phyloP scores from a whole-genome alignment of 2,329 filamentous ascomycete genomes.

The Ophiostoma piceae region DNA sequence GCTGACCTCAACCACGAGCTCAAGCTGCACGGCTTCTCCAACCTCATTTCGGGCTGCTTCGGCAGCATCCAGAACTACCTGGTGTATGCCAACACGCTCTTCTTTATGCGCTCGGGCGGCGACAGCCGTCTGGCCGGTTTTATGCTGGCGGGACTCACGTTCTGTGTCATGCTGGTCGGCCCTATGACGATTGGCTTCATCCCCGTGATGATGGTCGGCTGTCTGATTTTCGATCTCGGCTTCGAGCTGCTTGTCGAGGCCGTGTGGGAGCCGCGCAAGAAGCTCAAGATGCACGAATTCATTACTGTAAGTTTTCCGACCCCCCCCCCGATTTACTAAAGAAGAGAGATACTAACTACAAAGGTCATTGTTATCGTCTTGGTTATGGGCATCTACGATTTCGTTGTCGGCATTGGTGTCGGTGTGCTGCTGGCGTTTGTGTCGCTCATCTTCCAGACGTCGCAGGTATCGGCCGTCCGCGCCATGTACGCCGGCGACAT shows the following conservation, averaged over 20 bases:
- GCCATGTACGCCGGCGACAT: constrained; percentile 86
- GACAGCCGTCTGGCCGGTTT: constrained; percentile 80
- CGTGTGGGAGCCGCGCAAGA: constrained; percentile 80
- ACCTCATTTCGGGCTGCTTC: constrained; percentile 76
- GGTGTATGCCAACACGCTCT: constrained; percentile 94
- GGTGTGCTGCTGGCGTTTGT: constrained; percentile 89
- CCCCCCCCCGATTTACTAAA: neutral
- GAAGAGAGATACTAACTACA: neutral
- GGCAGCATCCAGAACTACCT: constrained; percentile 96
- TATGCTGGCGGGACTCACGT: constrained; percentile 74
- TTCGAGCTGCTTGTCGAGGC: constrained; percentile 89
- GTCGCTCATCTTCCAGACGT: constrained; percentile 86
- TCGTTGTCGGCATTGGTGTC: constrained; percentile 87
- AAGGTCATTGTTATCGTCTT: constrained; percentile 67
- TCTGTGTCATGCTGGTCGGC: constrained; percentile 76
- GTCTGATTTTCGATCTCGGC: constrained; percentile 88
- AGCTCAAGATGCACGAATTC: constrained; percentile 81
- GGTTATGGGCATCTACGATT: constrained; percentile 95
- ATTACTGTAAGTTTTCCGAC: constrained; percentile 60
- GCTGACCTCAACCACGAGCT: constrained; percentile 86
- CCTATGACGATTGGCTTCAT: constrained; percentile 89
- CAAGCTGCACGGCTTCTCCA: constrained; percentile 87
- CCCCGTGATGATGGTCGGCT: constrained; percentile 93
- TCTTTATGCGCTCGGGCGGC: constrained; percentile 91
- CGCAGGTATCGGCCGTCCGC: constrained; percentile 79